Percentiles rank a stretch among this genome's conserved stretches.
These are phyloP conservation scores for Pyrenophora seminiperda DNA, from an alignment of 2,329 filamentous ascomycete species.

Conservation along the genomic window DNA sequence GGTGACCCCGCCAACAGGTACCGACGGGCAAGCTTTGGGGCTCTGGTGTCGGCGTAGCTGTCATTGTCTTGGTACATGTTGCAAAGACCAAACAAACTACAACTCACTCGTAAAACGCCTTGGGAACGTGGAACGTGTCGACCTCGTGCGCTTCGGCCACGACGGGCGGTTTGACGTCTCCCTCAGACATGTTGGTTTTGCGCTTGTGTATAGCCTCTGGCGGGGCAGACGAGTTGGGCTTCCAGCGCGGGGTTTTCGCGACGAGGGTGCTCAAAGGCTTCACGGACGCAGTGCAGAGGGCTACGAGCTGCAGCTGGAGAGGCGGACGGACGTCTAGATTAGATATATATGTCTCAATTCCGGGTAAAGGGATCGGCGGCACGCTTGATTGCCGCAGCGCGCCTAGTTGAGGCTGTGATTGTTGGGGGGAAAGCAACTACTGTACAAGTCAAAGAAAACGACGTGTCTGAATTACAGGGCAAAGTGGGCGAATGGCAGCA, in stretches of 20 bases:
- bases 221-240: conserved; percentile 11
- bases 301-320: conserved; percentile 9
- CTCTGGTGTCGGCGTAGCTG: conserved; percentile 18
- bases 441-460: conserved; percentile 18
- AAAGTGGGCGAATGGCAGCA: conserved; percentile 25
- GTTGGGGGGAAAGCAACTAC: conserved; percentile 38
- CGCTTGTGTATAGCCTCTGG: conserved; percentile 12
- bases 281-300: conserved; percentile 2
- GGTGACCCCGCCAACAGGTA: conserved; percentile 46
- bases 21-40: conserved; percentile 16
- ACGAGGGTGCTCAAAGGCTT: conserved; percentile 5
- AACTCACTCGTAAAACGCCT: conserved; percentile 53
- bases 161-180: conserved; percentile 55
- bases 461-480: conserved; percentile 5
- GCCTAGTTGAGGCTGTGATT: conserved; percentile 32
- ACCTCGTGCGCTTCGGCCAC: conserved; percentile 78
- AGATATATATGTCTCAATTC: conserved; percentile 38
- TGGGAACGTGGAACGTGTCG: conserved; percentile 70
- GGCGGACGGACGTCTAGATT: conserved; percentile 12
- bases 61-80: conserved; percentile 23
- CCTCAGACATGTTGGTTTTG: conserved; percentile 52
- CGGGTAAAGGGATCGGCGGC: conserved; percentile 47
- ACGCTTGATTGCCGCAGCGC: conserved; percentile 37
- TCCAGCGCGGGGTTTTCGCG: conserved; percentile 14
- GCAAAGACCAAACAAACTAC: conserved; percentile 25